Conservation (phyloP, 192 early-diverging fungal species). For the Backusella mclennaniae region DNA sequence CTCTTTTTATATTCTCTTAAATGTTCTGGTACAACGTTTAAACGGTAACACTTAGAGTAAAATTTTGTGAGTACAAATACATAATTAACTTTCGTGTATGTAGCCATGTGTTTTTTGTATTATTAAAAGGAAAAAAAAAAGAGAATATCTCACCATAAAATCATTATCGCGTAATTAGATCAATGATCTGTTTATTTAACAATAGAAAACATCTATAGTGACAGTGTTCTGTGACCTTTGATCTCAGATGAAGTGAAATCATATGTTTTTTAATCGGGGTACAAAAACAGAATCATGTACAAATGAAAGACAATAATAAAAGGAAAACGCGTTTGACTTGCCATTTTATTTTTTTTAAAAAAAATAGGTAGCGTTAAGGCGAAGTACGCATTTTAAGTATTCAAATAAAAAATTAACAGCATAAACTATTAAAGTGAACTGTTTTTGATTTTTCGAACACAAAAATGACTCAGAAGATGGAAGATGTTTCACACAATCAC, state of each 20-base stretch:
- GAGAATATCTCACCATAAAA: neutral
- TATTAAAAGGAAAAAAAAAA: neutral
- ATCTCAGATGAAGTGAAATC: neutral
- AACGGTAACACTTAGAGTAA: neutral
- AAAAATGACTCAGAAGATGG: conserved; percentile 15
- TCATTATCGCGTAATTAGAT: neutral
- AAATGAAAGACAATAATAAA: neutral
- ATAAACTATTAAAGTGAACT: neutral
- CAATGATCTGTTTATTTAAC: neutral
- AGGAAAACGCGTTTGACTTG: neutral
- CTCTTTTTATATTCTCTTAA: neutral
- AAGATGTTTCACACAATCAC: conserved; percentile 26
- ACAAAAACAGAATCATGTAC: neutral
- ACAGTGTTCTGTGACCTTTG: conserved; percentile 1
- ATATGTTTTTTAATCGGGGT: conserved; percentile 2
- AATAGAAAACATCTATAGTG: neutral
- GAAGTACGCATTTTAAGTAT: neutral
- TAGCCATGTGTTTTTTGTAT: neutral
- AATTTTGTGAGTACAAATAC: neutral
- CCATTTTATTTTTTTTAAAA: neutral
- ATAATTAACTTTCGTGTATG: neutral
- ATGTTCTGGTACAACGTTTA: conserved; percentile 5
- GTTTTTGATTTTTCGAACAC: neutral
- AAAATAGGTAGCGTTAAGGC: neutral
- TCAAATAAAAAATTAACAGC: neutral